A percentile compares a stretch with the other conserved stretches of the same genome.
Conservation (phyloP, 2,329 filamentous ascomycete genomes). For the Aspergillus bombycis region DNA sequence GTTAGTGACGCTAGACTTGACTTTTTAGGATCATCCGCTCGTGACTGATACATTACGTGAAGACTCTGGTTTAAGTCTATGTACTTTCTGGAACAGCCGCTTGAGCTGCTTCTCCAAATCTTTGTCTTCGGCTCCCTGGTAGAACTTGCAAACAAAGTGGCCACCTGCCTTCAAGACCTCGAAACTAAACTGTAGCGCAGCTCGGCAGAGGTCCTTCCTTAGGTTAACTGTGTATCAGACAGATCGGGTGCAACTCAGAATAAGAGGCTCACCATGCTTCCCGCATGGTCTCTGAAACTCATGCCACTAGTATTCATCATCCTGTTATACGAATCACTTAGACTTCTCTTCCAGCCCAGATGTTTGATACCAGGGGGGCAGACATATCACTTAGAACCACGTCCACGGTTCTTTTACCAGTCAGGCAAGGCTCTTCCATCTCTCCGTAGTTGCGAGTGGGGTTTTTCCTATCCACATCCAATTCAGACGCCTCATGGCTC, state of each 20-base stretch:
- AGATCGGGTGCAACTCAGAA: not conserved
- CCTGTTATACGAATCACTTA: slow-evolving; percentile 96
- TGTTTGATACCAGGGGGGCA: slow-evolving; percentile 88
- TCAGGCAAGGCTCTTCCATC: not conserved
- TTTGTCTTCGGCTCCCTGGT: slow-evolving; percentile 87
- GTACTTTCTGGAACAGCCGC: slow-evolving; percentile 76
- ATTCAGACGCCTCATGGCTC: not conserved
- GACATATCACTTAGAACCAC: slow-evolving; percentile 99
- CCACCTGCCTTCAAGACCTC: slow-evolving; percentile 82
- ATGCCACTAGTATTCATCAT: slow-evolving; percentile 99
- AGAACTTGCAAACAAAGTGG: slow-evolving; percentile 97
- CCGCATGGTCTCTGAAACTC: slow-evolving; percentile 81
- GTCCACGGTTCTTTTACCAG: slow-evolving; percentile 69
- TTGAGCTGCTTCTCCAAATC: slow-evolving; percentile 73
- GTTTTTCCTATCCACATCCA: slow-evolving; percentile 3
- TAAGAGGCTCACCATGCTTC: slow-evolving; percentile 77
- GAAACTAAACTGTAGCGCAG: slow-evolving; percentile 81
- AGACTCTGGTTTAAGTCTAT: slow-evolving; percentile 87
- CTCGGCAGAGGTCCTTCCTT: slow-evolving; percentile 79
- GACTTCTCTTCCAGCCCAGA: slow-evolving; percentile 76
- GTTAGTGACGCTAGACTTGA: slow-evolving; percentile 16
- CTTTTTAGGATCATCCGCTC: not conserved
- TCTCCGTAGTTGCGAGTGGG: not conserved
- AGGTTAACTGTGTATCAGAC: slow-evolving; percentile 12
- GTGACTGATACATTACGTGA: slow-evolving; percentile 70